Conservation (phyloP, 2,329 filamentous ascomycete genomes). For the Fusarium chlamydosporum region DNA sequence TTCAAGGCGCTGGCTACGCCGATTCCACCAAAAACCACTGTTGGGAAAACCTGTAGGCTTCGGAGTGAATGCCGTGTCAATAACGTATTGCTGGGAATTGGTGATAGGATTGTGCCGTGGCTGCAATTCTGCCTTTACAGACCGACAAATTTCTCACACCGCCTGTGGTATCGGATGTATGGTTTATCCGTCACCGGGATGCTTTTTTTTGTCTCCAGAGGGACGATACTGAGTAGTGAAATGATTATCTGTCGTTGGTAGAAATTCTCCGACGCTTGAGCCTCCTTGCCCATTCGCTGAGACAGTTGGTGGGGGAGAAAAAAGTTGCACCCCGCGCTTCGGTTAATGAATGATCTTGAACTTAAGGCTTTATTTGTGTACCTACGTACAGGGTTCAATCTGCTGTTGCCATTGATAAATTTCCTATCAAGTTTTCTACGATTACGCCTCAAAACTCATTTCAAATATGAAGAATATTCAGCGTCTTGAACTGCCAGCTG, state of each 20-base stretch:
- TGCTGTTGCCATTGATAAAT: conserved; percentile 5
- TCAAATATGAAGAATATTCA: conserved; percentile 48
- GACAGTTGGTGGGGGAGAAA: conserved; percentile 28
- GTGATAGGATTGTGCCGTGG: conserved; percentile 49
- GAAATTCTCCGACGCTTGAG: conserved; percentile 19
- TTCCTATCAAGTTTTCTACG: not conserved
- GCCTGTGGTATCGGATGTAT: conserved; percentile 50
- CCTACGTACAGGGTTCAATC: conserved; percentile 10
- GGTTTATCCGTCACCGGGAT: conserved; percentile 38
- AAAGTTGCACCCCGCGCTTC: conserved; percentile 31
- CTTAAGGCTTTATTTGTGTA: conserved; percentile 7
- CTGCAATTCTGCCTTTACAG: conserved; percentile 58
- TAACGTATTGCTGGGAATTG: conserved; percentile 42
- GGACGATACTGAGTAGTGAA: not conserved
- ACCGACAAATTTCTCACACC: conserved; percentile 62
- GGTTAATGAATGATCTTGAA: conserved; percentile 15
- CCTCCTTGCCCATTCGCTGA: conserved; percentile 12
- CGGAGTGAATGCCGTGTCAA: conserved; percentile 15
- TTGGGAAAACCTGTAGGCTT: conserved; percentile 33
- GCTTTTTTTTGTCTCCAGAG: too few species aligned
- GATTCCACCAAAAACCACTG: conserved; percentile 37
- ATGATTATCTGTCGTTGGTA: conserved; percentile 20
- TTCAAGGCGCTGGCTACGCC: conserved; percentile 36
- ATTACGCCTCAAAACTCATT: not conserved
- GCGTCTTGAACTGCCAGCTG: conserved; percentile 69